Evolutionary conservation across 495 filamentous ascomycete species (phyloP), one percentile per base, ranked within the genome.

Genomic region (Stereocaulon alpinum): DNA sequence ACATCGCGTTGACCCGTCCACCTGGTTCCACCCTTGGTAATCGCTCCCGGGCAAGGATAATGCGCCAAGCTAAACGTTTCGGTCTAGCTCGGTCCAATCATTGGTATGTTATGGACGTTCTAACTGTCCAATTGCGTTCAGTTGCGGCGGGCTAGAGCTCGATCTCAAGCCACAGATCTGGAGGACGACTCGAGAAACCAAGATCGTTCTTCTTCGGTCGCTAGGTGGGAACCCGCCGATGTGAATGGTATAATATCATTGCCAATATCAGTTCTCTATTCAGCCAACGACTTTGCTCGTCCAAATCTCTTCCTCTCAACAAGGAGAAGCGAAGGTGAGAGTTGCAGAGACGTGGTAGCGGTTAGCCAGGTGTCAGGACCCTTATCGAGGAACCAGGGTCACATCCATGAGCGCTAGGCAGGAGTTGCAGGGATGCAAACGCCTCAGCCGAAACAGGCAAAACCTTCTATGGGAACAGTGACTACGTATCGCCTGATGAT

Each of bases 361-460:
- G 9, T 37, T 37, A 6, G 9, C 7, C 34, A 37, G 34, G 9
- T 37, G 49, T 29, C 49, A 32, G 18, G 49, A 51, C 49, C 49
- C 15, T 51, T 30, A 17, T 51, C 29, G 32, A 37, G 3, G 24
- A 3, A 24, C 32, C 27, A 50, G 47, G 47, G 47, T 32, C 22
- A 51, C n/a, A 51, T 51, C 49, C 17, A 29, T 51, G 30, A 30
- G 32, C 49, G 49, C 49, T 51, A 51, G 32, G 10, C 9, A 51
- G 30, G 29, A 29, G 24, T n/a, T 30, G 29, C 47, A 29, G 47
- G 11, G 47, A 50, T 32, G 24, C 47, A 32, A 37, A 29, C 47
- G 49, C 49, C 48, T 34, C 30, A 32, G 49, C 49, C 49, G 49
- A 51, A 51, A 51, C 17, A 51, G 24, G 49, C 49, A 51, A 52